Evolutionary conservation across 2,329 filamentous ascomycete species (phyloP).

Genomic region (Penicillium rolfsii): DNA sequence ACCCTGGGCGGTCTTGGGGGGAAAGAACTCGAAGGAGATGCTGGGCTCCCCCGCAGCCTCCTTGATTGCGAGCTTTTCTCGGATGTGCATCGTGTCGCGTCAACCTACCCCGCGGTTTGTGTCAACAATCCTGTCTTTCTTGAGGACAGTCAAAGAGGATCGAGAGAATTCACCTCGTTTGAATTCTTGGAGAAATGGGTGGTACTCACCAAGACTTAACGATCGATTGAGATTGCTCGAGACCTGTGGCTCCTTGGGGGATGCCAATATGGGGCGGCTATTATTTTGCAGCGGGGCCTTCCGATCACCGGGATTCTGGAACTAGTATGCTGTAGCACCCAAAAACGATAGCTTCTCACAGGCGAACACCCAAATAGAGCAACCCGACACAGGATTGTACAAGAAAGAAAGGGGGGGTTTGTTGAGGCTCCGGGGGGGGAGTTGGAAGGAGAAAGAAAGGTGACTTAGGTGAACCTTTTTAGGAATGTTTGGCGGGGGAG

Average conservation of each 20-base stretch:
- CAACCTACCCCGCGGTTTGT: constrained; percentile 13
- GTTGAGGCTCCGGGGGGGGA: constrained; percentile 18
- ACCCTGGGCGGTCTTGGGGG: constrained; percentile 84
- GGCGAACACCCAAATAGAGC: constrained; percentile 7
- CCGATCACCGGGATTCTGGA: constrained; percentile 24
- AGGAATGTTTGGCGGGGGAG: constrained; percentile 28
- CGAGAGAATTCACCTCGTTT: not conserved
- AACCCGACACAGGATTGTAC: constrained; percentile 7
- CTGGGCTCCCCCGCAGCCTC: constrained; percentile 78
- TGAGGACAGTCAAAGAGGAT: not conserved
- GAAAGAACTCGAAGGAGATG: constrained; percentile 99
- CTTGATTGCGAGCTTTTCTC: constrained; percentile 83
- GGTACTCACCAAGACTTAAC: constrained; percentile 11
- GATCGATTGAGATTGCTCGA: constrained; percentile 14
- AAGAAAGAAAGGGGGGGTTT: constrained; percentile 11
- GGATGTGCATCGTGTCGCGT: constrained; percentile 81
- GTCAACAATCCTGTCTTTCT: constrained; percentile 6
- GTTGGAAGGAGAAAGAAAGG: constrained; percentile 14
- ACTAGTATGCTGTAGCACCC: constrained; percentile 21
- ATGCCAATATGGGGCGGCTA: constrained; percentile 14
- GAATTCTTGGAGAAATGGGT: not conserved
- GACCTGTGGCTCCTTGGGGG: constrained; percentile 17
- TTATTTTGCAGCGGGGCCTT: constrained; percentile 20
- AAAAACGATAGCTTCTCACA: constrained; percentile 5
- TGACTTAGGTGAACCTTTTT: constrained; percentile 4